Conservation (phyloP, 495 filamentous ascomycete species). For the Aspergillus carlsbadensis region DNA sequence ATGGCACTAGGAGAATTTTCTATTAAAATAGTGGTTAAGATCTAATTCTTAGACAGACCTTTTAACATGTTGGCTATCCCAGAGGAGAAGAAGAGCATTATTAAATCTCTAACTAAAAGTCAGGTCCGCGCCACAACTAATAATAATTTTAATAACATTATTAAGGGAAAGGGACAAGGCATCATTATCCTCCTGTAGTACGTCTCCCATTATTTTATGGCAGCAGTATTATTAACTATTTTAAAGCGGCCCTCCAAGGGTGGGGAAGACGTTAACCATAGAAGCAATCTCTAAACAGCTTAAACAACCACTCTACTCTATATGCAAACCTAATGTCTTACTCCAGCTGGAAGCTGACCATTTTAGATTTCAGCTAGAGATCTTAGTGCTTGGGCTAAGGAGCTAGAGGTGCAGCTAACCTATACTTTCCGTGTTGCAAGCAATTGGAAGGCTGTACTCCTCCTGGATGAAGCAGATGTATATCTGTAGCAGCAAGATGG, state of each 20-base stretch:
- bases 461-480: constrained; percentile 47
- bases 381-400: too few species aligned
- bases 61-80: too few species aligned
- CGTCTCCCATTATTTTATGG: too few species aligned
- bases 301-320: not conserved
- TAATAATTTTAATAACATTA: not conserved
- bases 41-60: too few species aligned
- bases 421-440: constrained; percentile 22
- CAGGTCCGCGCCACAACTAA: too few species aligned
- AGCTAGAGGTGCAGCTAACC: too few species aligned
- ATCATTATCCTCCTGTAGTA: not conserved
- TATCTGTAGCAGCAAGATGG: constrained; percentile 33
- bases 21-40: too few species aligned
- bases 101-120: too few species aligned
- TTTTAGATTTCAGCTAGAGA: constrained; percentile 12
- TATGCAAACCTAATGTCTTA: not conserved
- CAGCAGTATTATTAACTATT: not conserved
- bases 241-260: not conserved
- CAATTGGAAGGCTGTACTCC: constrained; percentile 32
- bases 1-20: too few species aligned
- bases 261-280: not conserved
- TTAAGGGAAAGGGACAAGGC: not conserved
- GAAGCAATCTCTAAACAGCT: not conserved
- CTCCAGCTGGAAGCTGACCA: too few species aligned
- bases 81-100: too few species aligned